phyloP scores from a whole-genome alignment of 1,284 basidiomycete species.

The Lentinula novae-zelandiae region DNA sequence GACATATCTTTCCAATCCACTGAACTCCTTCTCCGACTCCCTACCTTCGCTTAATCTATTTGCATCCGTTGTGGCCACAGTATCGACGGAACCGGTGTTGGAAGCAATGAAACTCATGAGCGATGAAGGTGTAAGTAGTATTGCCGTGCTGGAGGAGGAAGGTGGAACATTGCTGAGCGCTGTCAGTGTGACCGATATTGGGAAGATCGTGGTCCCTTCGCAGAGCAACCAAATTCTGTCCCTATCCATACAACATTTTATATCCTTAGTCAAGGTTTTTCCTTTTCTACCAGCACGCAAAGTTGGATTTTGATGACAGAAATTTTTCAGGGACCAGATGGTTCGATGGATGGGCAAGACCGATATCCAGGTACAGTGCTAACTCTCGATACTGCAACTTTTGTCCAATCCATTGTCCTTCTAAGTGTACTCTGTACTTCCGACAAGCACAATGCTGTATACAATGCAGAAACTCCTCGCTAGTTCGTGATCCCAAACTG shows the following conservation, averaged over 20 bases:
- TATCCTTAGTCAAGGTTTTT: slow-evolving; percentile 62
- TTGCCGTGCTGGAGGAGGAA: slow-evolving; percentile 70
- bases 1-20: slow-evolving; percentile 52
- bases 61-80: slow-evolving; percentile 54
- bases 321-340: slow-evolving; percentile 50
- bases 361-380: slow-evolving; percentile 59
- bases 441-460: slow-evolving; percentile 57
- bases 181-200: slow-evolving; percentile 75
- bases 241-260: slow-evolving; percentile 61
- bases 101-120: slow-evolving; percentile 81
- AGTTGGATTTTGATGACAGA: neutral
- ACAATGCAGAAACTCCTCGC: slow-evolving; percentile 75
- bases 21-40: slow-evolving; percentile 49
- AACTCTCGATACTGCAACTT: neutral
- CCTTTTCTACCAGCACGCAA: neutral
- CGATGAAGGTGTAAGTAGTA: slow-evolving; percentile 73
- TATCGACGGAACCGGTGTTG: slow-evolving; percentile 54
- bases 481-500: slow-evolving; percentile 43
- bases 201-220: slow-evolving; percentile 71
- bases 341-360: slow-evolving; percentile 68
- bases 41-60: slow-evolving; percentile 66
- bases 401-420: neutral
- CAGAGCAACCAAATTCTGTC: slow-evolving; percentile 70
- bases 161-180: slow-evolving; percentile 60
- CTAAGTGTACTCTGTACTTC: slow-evolving; percentile 67